Evolutionary conservation across 2,329 filamentous ascomycete species (phyloP).

Genomic region (Penicillium aurantiogriseum): DNA sequence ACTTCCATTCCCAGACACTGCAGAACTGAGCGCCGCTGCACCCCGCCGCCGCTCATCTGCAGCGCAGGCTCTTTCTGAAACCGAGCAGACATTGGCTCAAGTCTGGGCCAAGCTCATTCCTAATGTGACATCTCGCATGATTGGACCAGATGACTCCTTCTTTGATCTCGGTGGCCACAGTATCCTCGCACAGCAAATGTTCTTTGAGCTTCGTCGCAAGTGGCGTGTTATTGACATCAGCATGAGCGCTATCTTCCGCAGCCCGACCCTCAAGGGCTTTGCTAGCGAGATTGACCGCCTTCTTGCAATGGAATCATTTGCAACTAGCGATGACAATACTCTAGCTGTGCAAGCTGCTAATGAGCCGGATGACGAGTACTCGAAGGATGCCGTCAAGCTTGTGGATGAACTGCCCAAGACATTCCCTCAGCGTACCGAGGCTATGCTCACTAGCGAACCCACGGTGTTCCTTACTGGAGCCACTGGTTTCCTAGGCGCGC

Average conservation of each 20-base stretch:
- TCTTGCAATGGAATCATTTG: slow-evolving; percentile 48
- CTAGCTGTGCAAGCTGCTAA: slow-evolving; percentile 43
- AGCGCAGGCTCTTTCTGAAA: slow-evolving; percentile 51
- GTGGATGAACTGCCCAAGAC: slow-evolving; percentile 49
- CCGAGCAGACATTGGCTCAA: slow-evolving; percentile 65
- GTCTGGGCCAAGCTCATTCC: slow-evolving; percentile 73
- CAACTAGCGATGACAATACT: slow-evolving; percentile 41
- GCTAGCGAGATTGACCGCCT: slow-evolving; percentile 55
- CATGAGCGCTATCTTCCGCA: slow-evolving; percentile 69
- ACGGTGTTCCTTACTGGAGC: slow-evolving; percentile 84
- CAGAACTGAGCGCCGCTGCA: slow-evolving; percentile 60
- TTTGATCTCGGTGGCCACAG: slow-evolving; percentile 80
- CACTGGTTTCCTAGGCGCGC: slow-evolving; percentile 85
- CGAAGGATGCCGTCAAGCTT: slow-evolving; percentile 51
- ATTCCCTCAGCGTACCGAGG: slow-evolving; percentile 38
- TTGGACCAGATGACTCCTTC: slow-evolving; percentile 64
- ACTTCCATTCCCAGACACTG: slow-evolving; percentile 76
- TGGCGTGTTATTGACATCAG: slow-evolving; percentile 64
- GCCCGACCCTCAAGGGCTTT: slow-evolving; percentile 61
- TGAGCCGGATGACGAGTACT: slow-evolving; percentile 49
- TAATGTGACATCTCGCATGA: slow-evolving; percentile 64
- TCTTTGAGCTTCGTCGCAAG: slow-evolving; percentile 66
- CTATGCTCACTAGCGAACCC: slow-evolving; percentile 37
- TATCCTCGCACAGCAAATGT: slow-evolving; percentile 76
- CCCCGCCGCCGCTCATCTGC: slow-evolving; percentile 51